These are phyloP conservation scores for Sporothrix pallida DNA, from an alignment of 2,329 filamentous ascomycete species.

Conservation along the genomic window DNA sequence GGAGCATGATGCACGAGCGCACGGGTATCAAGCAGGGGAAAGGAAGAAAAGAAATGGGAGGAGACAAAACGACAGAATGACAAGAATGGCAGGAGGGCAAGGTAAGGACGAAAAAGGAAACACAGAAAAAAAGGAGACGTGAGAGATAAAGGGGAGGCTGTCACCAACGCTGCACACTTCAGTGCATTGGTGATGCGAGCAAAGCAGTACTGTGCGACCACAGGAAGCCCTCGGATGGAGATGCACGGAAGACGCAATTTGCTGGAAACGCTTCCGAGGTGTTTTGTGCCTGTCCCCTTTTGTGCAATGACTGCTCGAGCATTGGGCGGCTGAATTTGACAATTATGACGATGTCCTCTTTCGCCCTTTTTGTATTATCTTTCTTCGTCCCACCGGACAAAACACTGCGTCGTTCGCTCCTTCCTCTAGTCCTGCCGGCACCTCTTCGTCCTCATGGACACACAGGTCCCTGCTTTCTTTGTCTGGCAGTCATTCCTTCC, in stretches of 20 bases:
- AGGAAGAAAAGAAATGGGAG: background rate
- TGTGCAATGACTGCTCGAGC: background rate
- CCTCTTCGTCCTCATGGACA: constrained; percentile 23
- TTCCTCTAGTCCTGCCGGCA: background rate
- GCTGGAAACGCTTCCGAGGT: constrained; percentile 26
- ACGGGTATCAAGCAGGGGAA: constrained; percentile 23
- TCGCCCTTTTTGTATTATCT: background rate
- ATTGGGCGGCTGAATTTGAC: background rate
- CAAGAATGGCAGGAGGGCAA: background rate
- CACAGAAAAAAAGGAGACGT: background rate
- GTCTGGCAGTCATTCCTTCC: background rate
- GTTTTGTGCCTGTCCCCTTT: background rate
- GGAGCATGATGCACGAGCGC: constrained; percentile 30
- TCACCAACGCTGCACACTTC: background rate
- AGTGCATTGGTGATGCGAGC: background rate
- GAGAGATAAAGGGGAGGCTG: background rate
- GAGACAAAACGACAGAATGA: background rate
- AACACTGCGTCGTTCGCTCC: constrained; percentile 5
- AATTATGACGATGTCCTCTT: background rate
- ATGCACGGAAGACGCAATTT: constrained; percentile 20
- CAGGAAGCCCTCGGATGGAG: constrained; percentile 7
- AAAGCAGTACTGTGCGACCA: background rate
- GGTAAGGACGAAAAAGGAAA: background rate
- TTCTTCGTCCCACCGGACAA: background rate
- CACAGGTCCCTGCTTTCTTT: constrained; percentile 13